A percentile compares a stretch with the other conserved stretches of the same genome.
These are phyloP conservation scores for Calonectria multiphialidica DNA, from an alignment of 2,329 filamentous ascomycete genomes.

Conservation along the genomic window DNA sequence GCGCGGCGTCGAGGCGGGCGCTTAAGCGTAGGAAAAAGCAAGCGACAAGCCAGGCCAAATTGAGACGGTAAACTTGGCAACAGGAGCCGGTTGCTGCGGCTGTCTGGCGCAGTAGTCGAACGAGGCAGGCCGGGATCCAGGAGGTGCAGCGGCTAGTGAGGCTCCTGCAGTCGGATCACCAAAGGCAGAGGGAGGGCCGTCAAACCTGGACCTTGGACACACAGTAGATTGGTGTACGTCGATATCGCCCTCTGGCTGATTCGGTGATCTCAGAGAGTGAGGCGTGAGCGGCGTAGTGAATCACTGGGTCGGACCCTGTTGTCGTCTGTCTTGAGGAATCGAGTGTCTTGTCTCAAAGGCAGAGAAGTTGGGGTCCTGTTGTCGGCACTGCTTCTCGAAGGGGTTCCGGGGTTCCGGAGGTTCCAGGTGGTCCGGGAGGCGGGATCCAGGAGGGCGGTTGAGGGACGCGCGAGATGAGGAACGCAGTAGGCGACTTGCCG, in stretches of 20 bases:
- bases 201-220: neutral
- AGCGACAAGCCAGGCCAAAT: conserved; percentile 1
- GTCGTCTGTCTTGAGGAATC: conserved; percentile 12
- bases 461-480: conserved; percentile 9
- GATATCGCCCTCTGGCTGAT: neutral
- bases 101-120: neutral
- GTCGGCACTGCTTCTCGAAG: conserved; percentile 17
- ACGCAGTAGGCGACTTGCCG: neutral
- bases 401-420: conserved; percentile 11
- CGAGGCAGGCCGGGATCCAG: conserved; percentile 2
- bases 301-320: conserved; percentile 5
- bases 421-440: conserved; percentile 6
- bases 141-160: conserved; percentile 18
- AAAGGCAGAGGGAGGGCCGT: neutral
- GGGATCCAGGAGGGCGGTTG: conserved; percentile 2
- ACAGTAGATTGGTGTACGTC: neutral
- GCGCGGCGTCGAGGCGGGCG: conserved; percentile 35
- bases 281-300: conserved; percentile 2
- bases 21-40: conserved; percentile 21
- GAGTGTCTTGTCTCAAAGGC: conserved; percentile 21
- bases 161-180: conserved; percentile 19
- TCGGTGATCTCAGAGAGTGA: conserved; percentile 4
- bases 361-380: neutral
- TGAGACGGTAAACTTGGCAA: conserved; percentile 11
- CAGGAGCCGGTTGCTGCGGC: neutral